Conservation (phyloP, 2,329 filamentous ascomycete genomes). For the Ambrosiella cleistominuta region DNA sequence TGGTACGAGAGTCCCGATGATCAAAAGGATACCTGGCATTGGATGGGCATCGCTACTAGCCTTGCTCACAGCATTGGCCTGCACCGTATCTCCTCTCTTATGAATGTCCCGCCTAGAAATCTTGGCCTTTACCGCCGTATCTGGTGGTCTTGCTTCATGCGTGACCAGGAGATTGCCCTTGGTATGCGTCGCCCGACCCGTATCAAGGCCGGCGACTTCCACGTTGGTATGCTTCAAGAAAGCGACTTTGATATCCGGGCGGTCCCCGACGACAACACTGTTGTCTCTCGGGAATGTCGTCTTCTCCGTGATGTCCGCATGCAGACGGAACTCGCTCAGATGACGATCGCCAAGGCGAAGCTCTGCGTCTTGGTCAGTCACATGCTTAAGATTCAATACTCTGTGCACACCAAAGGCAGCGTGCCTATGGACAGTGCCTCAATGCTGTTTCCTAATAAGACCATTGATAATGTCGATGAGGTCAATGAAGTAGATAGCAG, state of each 20-base stretch:
- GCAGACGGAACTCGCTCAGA: slow-evolving; percentile 62
- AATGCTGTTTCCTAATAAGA: slow-evolving; percentile 83
- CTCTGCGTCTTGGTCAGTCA: slow-evolving; percentile 78
- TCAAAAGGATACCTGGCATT: slow-evolving; percentile 96
- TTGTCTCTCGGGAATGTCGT: slow-evolving; percentile 52
- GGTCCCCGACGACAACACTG: slow-evolving; percentile 48
- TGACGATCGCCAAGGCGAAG: slow-evolving; percentile 86
- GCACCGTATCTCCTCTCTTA: slow-evolving; percentile 65
- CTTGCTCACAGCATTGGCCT: slow-evolving; percentile 85
- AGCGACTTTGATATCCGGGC: slow-evolving; percentile 66
- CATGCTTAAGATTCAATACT: slow-evolving; percentile 82
- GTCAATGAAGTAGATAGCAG: slow-evolving; percentile 65
- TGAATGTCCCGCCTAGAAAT: slow-evolving; percentile 53
- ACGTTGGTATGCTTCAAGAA: slow-evolving; percentile 76
- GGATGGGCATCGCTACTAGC: slow-evolving; percentile 93
- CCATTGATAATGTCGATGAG: slow-evolving; percentile 62
- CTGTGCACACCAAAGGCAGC: slow-evolving; percentile 70
- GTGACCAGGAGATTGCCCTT: slow-evolving; percentile 77
- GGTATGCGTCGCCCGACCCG: slow-evolving; percentile 86
- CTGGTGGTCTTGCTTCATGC: slow-evolving; percentile 97
- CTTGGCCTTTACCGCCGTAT: slow-evolving; percentile 85
- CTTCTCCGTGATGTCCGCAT: slow-evolving; percentile 52
- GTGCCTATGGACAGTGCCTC: slow-evolving; percentile 63
- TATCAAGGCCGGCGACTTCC: slow-evolving; percentile 85
- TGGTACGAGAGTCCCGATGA: slow-evolving; percentile 97